Percentiles rank a stretch among this genome's conserved stretches.
These are phyloP conservation scores for Phytophthora podocarpi DNA, from an alignment of 352 stramenopile genomes.

Conservation along the genomic window DNA sequence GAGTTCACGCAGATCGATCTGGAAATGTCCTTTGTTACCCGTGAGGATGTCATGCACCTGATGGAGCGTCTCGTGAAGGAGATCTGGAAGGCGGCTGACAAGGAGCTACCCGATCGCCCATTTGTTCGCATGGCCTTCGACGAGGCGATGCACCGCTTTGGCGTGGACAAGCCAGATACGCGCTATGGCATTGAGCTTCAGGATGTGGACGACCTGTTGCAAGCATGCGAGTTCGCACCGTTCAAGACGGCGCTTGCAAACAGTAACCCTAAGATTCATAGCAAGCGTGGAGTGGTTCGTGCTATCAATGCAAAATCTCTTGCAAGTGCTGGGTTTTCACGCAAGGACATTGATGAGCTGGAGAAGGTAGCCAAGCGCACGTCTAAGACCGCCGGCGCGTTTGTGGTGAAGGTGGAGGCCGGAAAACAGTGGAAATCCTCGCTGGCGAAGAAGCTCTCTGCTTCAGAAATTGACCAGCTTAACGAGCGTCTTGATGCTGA, in stretches of 20 bases:
- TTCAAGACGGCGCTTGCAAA: conserved; percentile 49
- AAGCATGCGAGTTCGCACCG: conserved; percentile 41
- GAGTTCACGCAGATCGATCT: conserved; percentile 93
- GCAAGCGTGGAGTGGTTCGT: conserved; percentile 50
- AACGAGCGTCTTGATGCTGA: conserved; percentile 55
- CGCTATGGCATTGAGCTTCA: conserved; percentile 75
- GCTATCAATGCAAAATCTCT: conserved; percentile 79
- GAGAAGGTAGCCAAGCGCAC: conserved; percentile 58
- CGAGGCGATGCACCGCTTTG: conserved; percentile 81
- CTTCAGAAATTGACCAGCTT: conserved; percentile 50
- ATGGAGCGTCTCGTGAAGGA: conserved; percentile 77
- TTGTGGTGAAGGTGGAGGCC: conserved; percentile 69
- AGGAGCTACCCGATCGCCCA: conserved; percentile 38
- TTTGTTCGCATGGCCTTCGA: conserved; percentile 78
- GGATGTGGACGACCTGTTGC: conserved; percentile 55
- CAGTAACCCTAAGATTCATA: conserved; percentile 21
- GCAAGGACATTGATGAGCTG: conserved; percentile 75
- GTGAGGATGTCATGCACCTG: conserved; percentile 74
- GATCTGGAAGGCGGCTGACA: conserved; percentile 63
- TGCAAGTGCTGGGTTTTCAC: conserved; percentile 58
- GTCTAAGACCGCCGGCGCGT: conserved; percentile 34
- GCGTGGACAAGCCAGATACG: conserved; percentile 88
- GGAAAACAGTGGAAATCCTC: conserved; percentile 76
- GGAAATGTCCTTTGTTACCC: conserved; percentile 88
- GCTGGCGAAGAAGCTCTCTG: conserved; percentile 62